Evolutionary conservation across 257 asterid species (phyloP).

Genomic region (Capsicum pubescens): DNA sequence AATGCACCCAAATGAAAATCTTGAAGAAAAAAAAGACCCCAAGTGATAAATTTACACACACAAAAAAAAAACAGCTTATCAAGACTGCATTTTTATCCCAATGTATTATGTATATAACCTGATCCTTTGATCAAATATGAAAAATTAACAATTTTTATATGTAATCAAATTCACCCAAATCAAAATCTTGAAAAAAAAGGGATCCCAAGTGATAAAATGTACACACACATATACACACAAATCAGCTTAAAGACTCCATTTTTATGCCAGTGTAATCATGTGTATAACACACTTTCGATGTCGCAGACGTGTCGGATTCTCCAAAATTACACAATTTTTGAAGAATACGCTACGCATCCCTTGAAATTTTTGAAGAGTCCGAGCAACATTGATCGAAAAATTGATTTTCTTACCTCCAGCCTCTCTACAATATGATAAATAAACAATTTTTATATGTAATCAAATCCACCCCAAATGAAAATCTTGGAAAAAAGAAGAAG

Average conservation of each 20-base stretch:
- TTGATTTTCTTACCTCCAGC: background rate
- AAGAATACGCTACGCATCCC: too few relatives aligned
- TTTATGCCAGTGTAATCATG: too few relatives aligned
- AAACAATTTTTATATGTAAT: background rate
- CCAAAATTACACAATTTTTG: too few relatives aligned
- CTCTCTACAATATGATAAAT: background rate
- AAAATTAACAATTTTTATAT: too few relatives aligned
- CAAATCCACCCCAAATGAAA: background rate
- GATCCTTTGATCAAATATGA: background rate
- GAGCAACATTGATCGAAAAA: background rate
- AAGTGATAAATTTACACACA: background rate
- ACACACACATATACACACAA: too few relatives aligned
- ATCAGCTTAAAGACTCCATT: too few relatives aligned
- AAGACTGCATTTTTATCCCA: background rate
- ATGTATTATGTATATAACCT: background rate
- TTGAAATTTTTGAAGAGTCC: too few relatives aligned
- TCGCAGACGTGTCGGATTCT: too few relatives aligned
- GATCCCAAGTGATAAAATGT: too few relatives aligned
- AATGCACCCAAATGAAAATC: conserved; percentile 17
- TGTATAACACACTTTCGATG: background rate
- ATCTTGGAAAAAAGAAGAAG: background rate
- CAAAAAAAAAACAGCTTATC: background rate
- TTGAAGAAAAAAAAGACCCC: background rate
- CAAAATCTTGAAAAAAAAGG: background rate
- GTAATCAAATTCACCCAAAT: background rate